Evolutionary conservation across 148 eudicot species (phyloP).

Genomic region (Cornus florida): DNA sequence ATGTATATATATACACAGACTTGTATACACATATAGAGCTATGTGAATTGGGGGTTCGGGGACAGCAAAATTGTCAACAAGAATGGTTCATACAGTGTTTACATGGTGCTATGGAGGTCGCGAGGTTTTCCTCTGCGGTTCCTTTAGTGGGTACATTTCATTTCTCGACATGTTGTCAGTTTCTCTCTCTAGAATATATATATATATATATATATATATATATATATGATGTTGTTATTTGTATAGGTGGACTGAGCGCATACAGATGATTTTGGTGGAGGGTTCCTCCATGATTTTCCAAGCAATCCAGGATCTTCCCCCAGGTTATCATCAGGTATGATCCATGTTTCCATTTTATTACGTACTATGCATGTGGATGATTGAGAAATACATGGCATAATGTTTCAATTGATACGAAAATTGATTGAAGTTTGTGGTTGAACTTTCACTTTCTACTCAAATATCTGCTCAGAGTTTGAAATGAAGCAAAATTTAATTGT

Average conservation of each 20-base stretch:
- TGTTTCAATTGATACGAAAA: not conserved
- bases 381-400: not conserved
- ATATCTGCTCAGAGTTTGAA: too few relatives aligned
- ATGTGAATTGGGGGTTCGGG: not conserved
- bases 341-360: not conserved
- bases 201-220: not conserved
- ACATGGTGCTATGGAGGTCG: constrained; percentile 38
- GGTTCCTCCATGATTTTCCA: constrained; percentile 28
- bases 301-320: constrained; percentile 33
- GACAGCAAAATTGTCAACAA: not conserved
- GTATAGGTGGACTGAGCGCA: constrained; percentile 32
- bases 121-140: constrained; percentile 25
- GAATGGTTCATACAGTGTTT: constrained; percentile 28
- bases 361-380: not conserved
- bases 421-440: not conserved
- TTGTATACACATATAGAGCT: too few relatives aligned
- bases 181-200: not conserved
- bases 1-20: not conserved
- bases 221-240: not conserved
- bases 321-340: constrained; percentile 33
- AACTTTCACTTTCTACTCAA: not conserved
- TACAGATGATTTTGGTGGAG: constrained; percentile 29
- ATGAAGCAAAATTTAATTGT: too few relatives aligned
- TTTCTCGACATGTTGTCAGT: not conserved
- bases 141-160: constrained; percentile 30